phyloP scores from a whole-genome alignment of 2,329 filamentous ascomycete species.

The Corniculantispora saksenae region DNA sequence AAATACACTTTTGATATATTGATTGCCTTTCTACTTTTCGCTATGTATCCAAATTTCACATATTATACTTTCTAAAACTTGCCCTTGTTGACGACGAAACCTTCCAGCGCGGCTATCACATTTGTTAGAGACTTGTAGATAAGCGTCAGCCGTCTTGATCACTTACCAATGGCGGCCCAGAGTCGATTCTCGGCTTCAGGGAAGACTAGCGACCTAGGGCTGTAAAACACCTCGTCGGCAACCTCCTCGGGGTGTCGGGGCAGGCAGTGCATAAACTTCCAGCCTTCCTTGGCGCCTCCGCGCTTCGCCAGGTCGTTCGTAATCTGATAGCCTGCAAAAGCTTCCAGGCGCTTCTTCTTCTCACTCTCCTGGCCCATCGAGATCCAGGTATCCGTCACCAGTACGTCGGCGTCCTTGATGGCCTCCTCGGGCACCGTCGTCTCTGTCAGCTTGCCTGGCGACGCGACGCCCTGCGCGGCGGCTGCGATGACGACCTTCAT shows the following conservation, averaged over 20 bases:
- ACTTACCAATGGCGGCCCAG: slow-evolving; percentile 80
- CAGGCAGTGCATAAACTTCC: slow-evolving; percentile 99
- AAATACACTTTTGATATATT: slow-evolving; percentile 9
- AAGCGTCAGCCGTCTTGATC: neutral
- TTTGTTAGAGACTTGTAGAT: neutral
- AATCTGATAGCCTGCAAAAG: slow-evolving; percentile 89
- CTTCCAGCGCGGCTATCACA: slow-evolving; percentile 72
- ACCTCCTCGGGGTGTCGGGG: slow-evolving; percentile 93
- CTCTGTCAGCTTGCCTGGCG: slow-evolving; percentile 68
- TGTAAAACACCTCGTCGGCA: slow-evolving; percentile 91
- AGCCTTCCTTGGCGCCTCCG: slow-evolving; percentile 82
- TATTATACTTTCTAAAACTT: slow-evolving; percentile 52
- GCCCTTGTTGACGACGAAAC: slow-evolving; percentile 93
- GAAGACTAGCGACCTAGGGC: slow-evolving; percentile 82
- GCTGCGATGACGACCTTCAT: slow-evolving; percentile 75
- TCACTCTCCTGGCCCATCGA: slow-evolving; percentile 98
- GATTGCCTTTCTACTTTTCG: neutral
- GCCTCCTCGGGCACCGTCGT: slow-evolving; percentile 82
- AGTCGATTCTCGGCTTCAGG: slow-evolving; percentile 91
- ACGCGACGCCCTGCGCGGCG: slow-evolving; percentile 57
- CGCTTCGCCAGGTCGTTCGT: slow-evolving; percentile 80
- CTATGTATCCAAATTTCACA: neutral
- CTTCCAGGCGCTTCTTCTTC: slow-evolving; percentile 71
- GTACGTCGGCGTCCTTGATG: slow-evolving; percentile 80
- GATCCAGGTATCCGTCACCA: slow-evolving; percentile 97